These are phyloP conservation scores for Podosphaera xanthii DNA, from an alignment of 2,329 filamentous ascomycete genomes.

Conservation along the genomic window DNA sequence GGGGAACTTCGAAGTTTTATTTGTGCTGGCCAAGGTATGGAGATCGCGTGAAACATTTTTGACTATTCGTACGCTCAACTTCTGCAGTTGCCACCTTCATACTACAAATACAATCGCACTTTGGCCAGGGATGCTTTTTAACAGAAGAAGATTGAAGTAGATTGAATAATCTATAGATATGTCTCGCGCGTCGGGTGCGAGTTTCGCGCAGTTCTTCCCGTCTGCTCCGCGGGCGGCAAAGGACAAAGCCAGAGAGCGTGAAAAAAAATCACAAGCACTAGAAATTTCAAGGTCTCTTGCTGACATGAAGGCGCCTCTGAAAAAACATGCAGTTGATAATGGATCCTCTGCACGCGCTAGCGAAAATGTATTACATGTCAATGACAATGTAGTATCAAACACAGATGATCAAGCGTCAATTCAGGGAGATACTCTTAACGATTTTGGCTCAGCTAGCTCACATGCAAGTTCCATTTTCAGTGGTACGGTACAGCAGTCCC, in stretches of 20 bases:
- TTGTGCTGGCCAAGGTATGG: not conserved
- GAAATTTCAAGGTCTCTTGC: constrained; percentile 14
- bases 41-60: not conserved
- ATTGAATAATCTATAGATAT: constrained; percentile 27
- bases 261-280: constrained; percentile 24
- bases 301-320: constrained; percentile 17
- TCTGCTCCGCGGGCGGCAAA: constrained; percentile 37
- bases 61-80: not conserved
- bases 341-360: constrained; percentile 11
- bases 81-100: not conserved
- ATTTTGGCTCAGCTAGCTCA: constrained; percentile 49
- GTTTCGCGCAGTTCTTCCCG: constrained; percentile 73
- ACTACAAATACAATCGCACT: constrained; percentile 12
- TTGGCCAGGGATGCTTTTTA: constrained; percentile 15
- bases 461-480: constrained; percentile 52
- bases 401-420: constrained; percentile 34
- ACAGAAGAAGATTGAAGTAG: constrained; percentile 14
- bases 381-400: constrained; percentile 7
- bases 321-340: constrained; percentile 14
- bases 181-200: constrained; percentile 56
- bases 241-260: constrained; percentile 35
- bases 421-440: constrained; percentile 44
- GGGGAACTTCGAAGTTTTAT: no score
- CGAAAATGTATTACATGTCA: constrained; percentile 6
- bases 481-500: constrained; percentile 12